phyloP scores from a whole-genome alignment of 169 alveolate species.

The Cryptosporidium sp. region DNA sequence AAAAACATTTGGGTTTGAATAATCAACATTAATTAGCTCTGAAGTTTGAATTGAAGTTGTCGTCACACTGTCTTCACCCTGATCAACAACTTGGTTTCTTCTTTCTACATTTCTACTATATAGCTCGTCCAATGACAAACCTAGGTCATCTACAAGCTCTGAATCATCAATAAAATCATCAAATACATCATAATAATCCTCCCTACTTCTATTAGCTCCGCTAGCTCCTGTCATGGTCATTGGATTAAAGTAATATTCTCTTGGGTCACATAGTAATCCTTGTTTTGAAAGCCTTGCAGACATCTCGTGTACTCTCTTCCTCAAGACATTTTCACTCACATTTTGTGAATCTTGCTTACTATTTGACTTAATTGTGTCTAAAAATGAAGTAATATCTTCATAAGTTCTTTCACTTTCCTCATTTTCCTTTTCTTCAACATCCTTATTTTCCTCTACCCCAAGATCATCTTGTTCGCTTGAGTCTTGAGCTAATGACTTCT shows the following conservation, averaged over 20 bases:
- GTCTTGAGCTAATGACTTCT: constrained; percentile 2
- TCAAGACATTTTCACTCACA: constrained; percentile 43
- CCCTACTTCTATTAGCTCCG: constrained; percentile 55
- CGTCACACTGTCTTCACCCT: constrained; percentile 18
- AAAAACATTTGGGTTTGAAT: constrained; percentile 57
- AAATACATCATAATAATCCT: constrained; percentile 72
- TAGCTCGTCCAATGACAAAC: constrained; percentile 62
- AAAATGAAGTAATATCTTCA: constrained; percentile 59
- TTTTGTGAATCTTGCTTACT: constrained; percentile 11
- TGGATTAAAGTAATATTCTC: constrained; percentile 70
- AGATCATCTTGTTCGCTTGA: background rate
- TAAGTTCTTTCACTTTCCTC: constrained; percentile 49
- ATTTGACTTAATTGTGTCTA: constrained; percentile 58
- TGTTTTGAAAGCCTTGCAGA: constrained; percentile 72
- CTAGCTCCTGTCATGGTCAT: constrained; percentile 69
- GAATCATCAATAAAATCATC: constrained; percentile 74
- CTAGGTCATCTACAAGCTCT: constrained; percentile 69
- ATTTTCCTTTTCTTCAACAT: constrained; percentile 36
- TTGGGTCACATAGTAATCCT: constrained; percentile 64
- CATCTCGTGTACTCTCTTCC: constrained; percentile 74
- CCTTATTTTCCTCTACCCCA: constrained; percentile 1
- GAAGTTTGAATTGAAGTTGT: constrained; percentile 61
- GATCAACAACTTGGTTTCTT: background rate
- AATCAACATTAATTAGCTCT: constrained; percentile 57
- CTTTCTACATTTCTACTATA: constrained; percentile 23